phyloP scores from a whole-genome alignment of 1,139 yeast species.

The Suhomyces guaymorum region DNA sequence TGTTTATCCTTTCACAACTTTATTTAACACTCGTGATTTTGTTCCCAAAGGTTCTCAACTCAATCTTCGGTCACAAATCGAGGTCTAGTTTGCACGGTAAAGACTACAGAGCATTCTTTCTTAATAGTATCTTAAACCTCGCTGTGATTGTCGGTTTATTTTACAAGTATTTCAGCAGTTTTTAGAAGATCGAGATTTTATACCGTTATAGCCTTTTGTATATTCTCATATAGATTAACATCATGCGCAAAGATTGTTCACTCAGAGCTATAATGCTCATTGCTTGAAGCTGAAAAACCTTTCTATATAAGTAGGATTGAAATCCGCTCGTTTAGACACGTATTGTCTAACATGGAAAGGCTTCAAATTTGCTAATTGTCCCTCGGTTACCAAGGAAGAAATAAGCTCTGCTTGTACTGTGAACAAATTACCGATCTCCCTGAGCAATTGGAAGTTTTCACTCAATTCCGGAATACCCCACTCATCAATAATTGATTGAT shows the following conservation, averaged over 20 bases:
- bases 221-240: too few relatives aligned
- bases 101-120: too few relatives aligned
- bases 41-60: constrained; percentile 9
- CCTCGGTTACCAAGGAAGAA: constrained; percentile 79
- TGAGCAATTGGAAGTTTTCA: constrained; percentile 69
- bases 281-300: constrained; percentile 44
- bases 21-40: constrained; percentile 12
- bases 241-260: too few relatives aligned
- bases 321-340: constrained; percentile 71
- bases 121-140: too few relatives aligned
- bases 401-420: constrained; percentile 72
- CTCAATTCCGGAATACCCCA: constrained; percentile 69
- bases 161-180: too few relatives aligned
- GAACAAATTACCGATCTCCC: constrained; percentile 82
- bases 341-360: constrained; percentile 68
- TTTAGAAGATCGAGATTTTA: too few relatives aligned
- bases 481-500: constrained; percentile 68
- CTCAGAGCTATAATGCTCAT: too few relatives aligned
- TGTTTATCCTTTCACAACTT: constrained; percentile 14
- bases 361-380: constrained; percentile 70
- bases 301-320: constrained; percentile 56
- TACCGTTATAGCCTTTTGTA: too few relatives aligned
- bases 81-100: too few relatives aligned
- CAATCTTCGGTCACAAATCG: neutral
- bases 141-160: too few relatives aligned